Evolutionary conservation across 1,284 basidiomycete genomes (phyloP).

Genomic region (Nidula niveotomentosa): DNA sequence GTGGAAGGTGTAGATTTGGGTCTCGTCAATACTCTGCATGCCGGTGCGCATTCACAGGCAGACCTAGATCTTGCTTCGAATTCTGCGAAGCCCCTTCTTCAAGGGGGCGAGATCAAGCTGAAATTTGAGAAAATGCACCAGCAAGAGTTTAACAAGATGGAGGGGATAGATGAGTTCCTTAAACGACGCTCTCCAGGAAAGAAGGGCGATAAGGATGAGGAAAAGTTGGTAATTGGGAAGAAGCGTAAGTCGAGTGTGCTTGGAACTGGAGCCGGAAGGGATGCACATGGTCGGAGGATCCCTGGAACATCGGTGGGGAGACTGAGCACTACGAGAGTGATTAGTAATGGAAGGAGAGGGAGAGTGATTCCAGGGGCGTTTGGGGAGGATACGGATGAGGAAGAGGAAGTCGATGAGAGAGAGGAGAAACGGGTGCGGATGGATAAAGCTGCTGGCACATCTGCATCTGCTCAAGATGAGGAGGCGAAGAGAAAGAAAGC

Average conservation of each 20-base stretch:
- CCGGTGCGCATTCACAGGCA: conserved; percentile 15
- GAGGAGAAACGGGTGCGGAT: conserved; percentile 22
- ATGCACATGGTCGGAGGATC: conserved; percentile 13
- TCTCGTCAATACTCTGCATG: conserved; percentile 34
- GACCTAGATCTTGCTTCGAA: conserved; percentile 13
- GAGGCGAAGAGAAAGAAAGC: conserved; percentile 19
- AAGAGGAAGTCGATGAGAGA: conserved; percentile 34
- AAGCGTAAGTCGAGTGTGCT: conserved; percentile 45
- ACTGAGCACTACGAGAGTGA: conserved; percentile 45
- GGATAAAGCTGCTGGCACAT: conserved; percentile 19
- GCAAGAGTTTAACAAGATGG: conserved; percentile 71
- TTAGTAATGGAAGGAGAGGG: conserved; percentile 45
- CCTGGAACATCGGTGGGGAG: conserved; percentile 22
- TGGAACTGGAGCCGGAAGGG: conserved; percentile 17
- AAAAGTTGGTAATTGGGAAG: conserved; percentile 36
- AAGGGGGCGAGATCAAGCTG: conserved; percentile 27
- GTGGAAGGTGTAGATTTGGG: conserved; percentile 39
- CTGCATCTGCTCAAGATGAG: conserved; percentile 15
- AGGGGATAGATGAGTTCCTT: conserved; percentile 68
- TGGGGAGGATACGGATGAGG: conserved; percentile 47
- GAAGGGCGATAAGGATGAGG: conserved; percentile 40
- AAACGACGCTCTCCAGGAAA: conserved; percentile 36
- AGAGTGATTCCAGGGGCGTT: conserved; percentile 57
- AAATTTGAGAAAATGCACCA: conserved; percentile 66
- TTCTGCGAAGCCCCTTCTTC: conserved; percentile 29